phyloP scores from a whole-genome alignment of 805 yeast species.

The Saccharomycopsis amapae region DNA sequence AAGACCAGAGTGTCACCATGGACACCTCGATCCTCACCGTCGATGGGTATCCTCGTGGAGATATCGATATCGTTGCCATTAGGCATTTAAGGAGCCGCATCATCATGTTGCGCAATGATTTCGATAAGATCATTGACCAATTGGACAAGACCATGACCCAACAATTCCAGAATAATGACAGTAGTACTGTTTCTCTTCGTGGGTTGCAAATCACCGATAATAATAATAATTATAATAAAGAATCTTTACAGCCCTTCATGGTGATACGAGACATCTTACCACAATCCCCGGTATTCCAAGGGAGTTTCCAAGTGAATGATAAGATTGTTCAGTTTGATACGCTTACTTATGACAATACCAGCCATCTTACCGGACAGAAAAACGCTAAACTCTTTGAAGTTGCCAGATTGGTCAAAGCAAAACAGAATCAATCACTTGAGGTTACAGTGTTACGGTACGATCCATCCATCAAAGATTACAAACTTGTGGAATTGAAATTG shows the following conservation, averaged over 20 bases:
- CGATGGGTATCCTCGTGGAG: slow-evolving; percentile 84
- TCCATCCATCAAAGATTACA: slow-evolving; percentile 14
- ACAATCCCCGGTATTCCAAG: slow-evolving; percentile 14
- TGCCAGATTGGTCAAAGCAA: slow-evolving; percentile 2
- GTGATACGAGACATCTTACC: slow-evolving; percentile 13
- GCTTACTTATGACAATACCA: slow-evolving; percentile 11
- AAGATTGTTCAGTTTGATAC: slow-evolving; percentile 15
- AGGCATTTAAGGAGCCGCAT: slow-evolving; percentile 57
- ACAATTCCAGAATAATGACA: slow-evolving; percentile 29
- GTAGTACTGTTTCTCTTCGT: neutral
- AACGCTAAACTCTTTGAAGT: slow-evolving; percentile 17
- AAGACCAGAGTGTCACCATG: slow-evolving; percentile 49
- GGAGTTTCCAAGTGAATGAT: slow-evolving; percentile 11
- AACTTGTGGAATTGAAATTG: slow-evolving; percentile 27
- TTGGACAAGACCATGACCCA: slow-evolving; percentile 41
- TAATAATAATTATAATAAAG: neutral
- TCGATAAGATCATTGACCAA: slow-evolving; percentile 38
- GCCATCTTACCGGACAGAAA: slow-evolving; percentile 4
- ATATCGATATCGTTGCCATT: slow-evolving; percentile 70
- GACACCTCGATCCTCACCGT: slow-evolving; percentile 51
- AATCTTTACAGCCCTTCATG: slow-evolving; percentile 9
- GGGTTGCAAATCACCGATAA: neutral
- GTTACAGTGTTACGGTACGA: slow-evolving; percentile 30
- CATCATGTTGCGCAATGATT: slow-evolving; percentile 65
- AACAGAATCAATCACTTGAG: slow-evolving; percentile 15